Base-by-base conservation (phyloP, 257 asterid genomes). In the Salvia hispanica region DNA sequence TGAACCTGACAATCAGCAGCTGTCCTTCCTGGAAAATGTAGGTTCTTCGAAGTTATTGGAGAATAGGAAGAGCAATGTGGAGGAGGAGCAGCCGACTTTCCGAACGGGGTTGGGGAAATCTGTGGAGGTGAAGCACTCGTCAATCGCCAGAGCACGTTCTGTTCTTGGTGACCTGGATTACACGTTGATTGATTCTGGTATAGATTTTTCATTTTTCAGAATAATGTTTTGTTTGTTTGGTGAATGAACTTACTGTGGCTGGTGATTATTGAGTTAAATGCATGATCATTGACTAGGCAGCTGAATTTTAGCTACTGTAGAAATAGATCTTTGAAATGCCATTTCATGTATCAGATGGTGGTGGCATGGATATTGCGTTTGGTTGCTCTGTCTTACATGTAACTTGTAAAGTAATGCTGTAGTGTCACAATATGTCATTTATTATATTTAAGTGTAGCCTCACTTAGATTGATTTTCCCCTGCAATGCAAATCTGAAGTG, bases 31-130 rank as follows among this genome's bases (percentile, higher is more conserved):
- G 40, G 42, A 4, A 50, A 56, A 7, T 51, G 8, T 62, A 86
- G 96, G 95, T 71, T 80, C 74, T 75, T 83, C 92, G 21, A 81
- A 78, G 77, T 64, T 88, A 46, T 59, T 78, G 73, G 92, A 79
- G 77, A 82, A 69, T 70, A 76, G 74, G 64, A 52, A 68, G 62
- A 59, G 73, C 48, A 54, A 42, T 46, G 44, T 5, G 73, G 86
- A 79, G n/a, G n/a, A n/a, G 64, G 64, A 57, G 74, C 43, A 69
- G 33, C 86, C 95, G 0, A 37, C 78, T 72, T 88, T 90, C 69
- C 84, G 82, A 42, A 86, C 91, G 50, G 96, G 89, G 73, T 81
- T 72, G 64, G 98, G 96, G 25, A 84, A 82, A 70, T 74, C 85
- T 16, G 88, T 83, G 36, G 76, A 70, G 18, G 66, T 84, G 68